Percentiles rank a stretch among this genome's conserved stretches.
These are phyloP conservation scores for Microthlaspi erraticum DNA, from an alignment of 345 rosid genomes.

Conservation along the genomic window DNA sequence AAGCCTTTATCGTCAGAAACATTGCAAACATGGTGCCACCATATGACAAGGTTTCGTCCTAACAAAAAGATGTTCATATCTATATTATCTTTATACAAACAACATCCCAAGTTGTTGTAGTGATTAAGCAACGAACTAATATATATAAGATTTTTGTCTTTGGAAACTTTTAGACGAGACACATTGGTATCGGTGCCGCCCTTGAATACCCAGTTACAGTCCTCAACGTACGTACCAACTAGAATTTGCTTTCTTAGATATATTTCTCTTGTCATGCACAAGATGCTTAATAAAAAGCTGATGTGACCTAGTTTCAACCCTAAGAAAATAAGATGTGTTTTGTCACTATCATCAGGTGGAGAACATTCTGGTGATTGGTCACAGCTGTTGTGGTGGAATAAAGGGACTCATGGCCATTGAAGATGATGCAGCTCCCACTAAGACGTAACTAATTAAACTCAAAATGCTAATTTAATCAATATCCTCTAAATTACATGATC, in stretches of 20 bases:
- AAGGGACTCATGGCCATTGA: conserved; percentile 80
- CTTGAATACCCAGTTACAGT: conserved; percentile 94
- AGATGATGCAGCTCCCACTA: conserved; percentile 43
- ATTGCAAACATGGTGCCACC: conserved; percentile 98
- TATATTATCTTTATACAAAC: background rate
- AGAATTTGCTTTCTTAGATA: background rate
- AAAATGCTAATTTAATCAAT: background rate
- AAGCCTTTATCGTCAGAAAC: conserved; percentile 94
- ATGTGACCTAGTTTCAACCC: conserved; percentile 24
- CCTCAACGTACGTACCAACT: conserved; percentile 62
- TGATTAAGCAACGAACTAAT: conserved; percentile 3
- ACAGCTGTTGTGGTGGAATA: conserved; percentile 96
- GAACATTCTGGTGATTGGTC: conserved; percentile 86
- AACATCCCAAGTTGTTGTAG: background rate
- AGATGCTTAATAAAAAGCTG: conserved; percentile 11
- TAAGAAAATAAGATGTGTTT: conserved; percentile 9
- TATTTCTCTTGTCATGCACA: background rate
- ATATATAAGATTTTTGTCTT: conserved; percentile 10
- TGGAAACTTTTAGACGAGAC: conserved; percentile 57
- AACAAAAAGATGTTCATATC: conserved; percentile 3
- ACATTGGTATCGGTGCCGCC: conserved; percentile 87
- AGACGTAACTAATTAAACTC: conserved; percentile 34
- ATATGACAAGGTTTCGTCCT: conserved; percentile 59
- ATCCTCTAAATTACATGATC: background rate
- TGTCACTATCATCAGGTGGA: conserved; percentile 70